Evolutionary conservation across 352 stramenopile genomes (phyloP).

Genomic region (Pythium guiyangense): DNA sequence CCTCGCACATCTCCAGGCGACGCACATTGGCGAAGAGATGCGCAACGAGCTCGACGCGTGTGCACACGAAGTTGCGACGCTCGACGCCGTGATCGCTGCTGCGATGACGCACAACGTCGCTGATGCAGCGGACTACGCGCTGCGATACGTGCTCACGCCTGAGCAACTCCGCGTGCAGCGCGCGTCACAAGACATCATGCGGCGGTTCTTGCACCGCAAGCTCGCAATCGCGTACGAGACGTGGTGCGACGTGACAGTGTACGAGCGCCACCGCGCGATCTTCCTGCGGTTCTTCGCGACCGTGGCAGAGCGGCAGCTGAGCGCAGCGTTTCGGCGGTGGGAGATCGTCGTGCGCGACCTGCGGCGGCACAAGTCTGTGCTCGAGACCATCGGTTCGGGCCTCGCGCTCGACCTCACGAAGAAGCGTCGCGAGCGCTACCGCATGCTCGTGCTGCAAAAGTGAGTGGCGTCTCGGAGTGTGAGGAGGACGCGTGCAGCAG

Average conservation of each 20-base stretch:
- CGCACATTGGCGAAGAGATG: slow-evolving; percentile 60
- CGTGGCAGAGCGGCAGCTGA: slow-evolving; percentile 44
- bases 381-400: slow-evolving; percentile 43
- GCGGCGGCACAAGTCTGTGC: too few species aligned
- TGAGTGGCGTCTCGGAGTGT: too few species aligned
- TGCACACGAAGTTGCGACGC: slow-evolving; percentile 32
- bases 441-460: too few species aligned
- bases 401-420: slow-evolving; percentile 60
- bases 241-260: slow-evolving; percentile 38
- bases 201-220: slow-evolving; percentile 34
- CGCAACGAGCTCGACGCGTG: slow-evolving; percentile 62
- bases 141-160: slow-evolving; percentile 62
- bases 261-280: slow-evolving; percentile 38
- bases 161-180: slow-evolving; percentile 43
- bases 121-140: slow-evolving; percentile 50
- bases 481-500: slow-evolving; percentile 25
- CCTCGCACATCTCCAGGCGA: slow-evolving; percentile 34
- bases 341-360: slow-evolving; percentile 33
- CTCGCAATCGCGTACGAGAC: slow-evolving; percentile 35
- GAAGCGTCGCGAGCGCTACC: slow-evolving; percentile 56
- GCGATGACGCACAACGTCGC: slow-evolving; percentile 44
- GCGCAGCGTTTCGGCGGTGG: too few species aligned
- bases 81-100: slow-evolving; percentile 31
- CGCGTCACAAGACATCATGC: slow-evolving; percentile 39
- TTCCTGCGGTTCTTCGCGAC: slow-evolving; percentile 41